These are phyloP conservation scores for Globisporangium nunn DNA, from an alignment of 352 stramenopile genomes.

Conservation along the genomic window DNA sequence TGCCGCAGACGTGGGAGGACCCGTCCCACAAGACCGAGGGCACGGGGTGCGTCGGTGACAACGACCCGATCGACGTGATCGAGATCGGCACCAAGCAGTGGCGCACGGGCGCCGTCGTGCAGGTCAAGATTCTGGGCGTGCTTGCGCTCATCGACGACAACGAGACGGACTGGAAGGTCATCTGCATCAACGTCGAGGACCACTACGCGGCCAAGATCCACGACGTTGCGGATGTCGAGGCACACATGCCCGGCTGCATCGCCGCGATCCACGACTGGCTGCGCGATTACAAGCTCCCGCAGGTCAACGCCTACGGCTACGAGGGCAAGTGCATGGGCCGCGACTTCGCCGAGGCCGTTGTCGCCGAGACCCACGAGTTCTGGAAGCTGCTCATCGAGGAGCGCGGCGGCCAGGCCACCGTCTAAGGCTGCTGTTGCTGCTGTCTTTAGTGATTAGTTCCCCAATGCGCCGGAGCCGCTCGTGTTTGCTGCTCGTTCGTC, in stretches of 20 bases:
- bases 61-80: constrained; percentile 98
- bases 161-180: constrained; percentile 99
- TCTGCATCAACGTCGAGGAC: constrained; percentile 95
- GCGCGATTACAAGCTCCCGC: constrained; percentile 99
- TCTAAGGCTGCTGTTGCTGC: too few species aligned
- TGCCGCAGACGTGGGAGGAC: constrained; percentile 99
- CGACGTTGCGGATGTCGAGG: constrained; percentile 65
- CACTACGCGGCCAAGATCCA: constrained; percentile 91
- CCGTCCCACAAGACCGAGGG: constrained; percentile 91
- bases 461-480: too few species aligned
- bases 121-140: constrained; percentile 96
- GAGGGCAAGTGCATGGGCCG: constrained; percentile 98
- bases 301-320: constrained; percentile 99
- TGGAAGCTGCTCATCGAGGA: constrained; percentile 79
- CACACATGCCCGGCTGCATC: constrained; percentile 71
- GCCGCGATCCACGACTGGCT: constrained; percentile 91
- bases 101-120: constrained; percentile 82
- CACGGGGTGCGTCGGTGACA: constrained; percentile 91
- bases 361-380: constrained; percentile 83
- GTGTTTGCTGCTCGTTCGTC: too few species aligned
- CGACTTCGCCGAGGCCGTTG: constrained; percentile 88
- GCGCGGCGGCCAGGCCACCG: constrained; percentile 77
- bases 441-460: neutral
- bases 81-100: constrained; percentile 96
- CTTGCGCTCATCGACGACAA: constrained; percentile 99